Base-by-base conservation (phyloP, 1,139 yeast species). In the Hyphopichia buzzinii region DNA sequence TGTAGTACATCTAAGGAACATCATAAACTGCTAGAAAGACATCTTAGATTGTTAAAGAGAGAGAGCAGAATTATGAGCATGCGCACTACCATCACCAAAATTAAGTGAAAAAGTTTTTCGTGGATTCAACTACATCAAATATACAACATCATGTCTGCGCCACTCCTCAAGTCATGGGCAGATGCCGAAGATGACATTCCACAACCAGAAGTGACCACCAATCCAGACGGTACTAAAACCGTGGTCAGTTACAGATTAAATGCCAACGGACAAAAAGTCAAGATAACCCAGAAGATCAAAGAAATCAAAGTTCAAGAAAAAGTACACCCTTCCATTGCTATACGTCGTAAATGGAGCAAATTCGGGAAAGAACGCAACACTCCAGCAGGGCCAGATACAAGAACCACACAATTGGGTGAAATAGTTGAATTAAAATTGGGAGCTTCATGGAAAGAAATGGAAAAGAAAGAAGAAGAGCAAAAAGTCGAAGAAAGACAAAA, bases 391-490 rank as follows among this genome's bases (percentile, higher is more conserved):
- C 96, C 96, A 39, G 94, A 88, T 64, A 72, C 80, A 41, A 77
- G 86, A 55, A 87, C 95, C 41, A 89, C 97, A n/a, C 88, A 84
- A 54, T 72, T 87, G 39, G 96, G 94, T 46, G 97, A 89, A 57
- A 84, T 80, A 53, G 87, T 88, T 36, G 79, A 75, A 47, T 67
- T 82, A 53, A 77, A 79, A 55, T 68, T 84, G 54, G 83, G 84
- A 39, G 77, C 85, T 35, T 73, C 82, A 41, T 84, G 90, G 85
- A 82, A 80, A 61, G 85, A 81, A 52, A 67, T 74, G 44, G 87
- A 68, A 47, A 68, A 67, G 58, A 62, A 66, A 51, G 72, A 67
- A 57, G 83, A 79, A 59, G 79, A 76, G 59, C 74, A 74, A 54
- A 77, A 79, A 62, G 75, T 74, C 42, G 76, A 73, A 54, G 77